Base-by-base conservation (phyloP, 2,329 filamentous ascomycete species). In the Arthroderma sp. region DNA sequence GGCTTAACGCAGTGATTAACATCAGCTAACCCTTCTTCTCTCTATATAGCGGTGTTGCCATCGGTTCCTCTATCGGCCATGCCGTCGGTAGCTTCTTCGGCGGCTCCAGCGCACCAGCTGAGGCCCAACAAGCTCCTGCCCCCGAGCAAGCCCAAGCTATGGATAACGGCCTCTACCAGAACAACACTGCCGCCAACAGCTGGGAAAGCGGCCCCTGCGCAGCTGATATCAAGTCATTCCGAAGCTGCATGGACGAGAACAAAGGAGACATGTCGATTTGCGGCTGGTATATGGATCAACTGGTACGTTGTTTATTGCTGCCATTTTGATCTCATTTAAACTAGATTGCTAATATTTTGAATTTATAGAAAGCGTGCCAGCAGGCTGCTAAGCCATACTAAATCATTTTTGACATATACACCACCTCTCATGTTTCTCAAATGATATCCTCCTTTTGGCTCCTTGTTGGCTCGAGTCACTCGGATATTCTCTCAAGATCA, bases 201-300 rank as follows among this genome's bases (percentile, higher is more conserved):
- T 61, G 61, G 57, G 47, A 52, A 48, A 60, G 55, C 67, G 60
- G 74, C 68, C 83, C 83, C 64, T 98, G 91, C 70, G 78, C 79
- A 52, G 77, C 73, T 44, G 86, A 91, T 56, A 80, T 87, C 44
- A 78, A 80, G 67, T 78, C 77, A 68, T 96, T 98, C 75, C 88
- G 86, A 59, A 83, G 81, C 71, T 98, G 91, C 75, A 83, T 98
- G 81, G 88, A 96, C 66, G 85, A 96, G 61, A 83, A 98, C 67
- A 72, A 80, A 62, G 91, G 91, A 55, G 87, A 91, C 69, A 80
- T 98, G 82, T 81, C 83, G 62, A 93, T 95, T 62, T 98, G 91
- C 72, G 83, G 84, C 55, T 98, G 89, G 88, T 98, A 98, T 67
- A 71, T 98, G 57, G 91, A 98, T 66, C 89, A 98, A 77, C 74